Conservation (phyloP, 2,329 filamentous ascomycete species). For the Cyclaneusma minus region DNA sequence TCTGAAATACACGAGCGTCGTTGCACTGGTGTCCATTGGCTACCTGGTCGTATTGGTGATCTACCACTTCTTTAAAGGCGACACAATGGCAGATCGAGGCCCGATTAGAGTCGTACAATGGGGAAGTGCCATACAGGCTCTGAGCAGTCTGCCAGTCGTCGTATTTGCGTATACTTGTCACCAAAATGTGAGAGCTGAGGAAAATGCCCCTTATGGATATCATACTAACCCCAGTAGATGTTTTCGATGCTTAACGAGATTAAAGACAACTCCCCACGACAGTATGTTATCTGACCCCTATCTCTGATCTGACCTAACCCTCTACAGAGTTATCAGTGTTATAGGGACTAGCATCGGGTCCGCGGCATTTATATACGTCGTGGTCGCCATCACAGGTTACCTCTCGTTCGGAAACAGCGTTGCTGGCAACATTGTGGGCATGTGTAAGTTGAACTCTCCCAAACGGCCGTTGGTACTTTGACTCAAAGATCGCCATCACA, state of each 20-base stretch:
- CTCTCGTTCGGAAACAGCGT: slow-evolving; percentile 87
- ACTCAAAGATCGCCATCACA: slow-evolving; percentile 16
- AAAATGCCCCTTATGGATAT: slow-evolving; percentile 1
- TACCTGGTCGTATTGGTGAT: slow-evolving; percentile 89
- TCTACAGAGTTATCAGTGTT: slow-evolving; percentile 54
- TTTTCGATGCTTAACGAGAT: slow-evolving; percentile 98
- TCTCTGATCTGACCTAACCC: slow-evolving; percentile 2
- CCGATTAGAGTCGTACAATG: slow-evolving; percentile 63
- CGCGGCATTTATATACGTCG: slow-evolving; percentile 71
- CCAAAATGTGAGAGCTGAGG: slow-evolving; percentile 56
- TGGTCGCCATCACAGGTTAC: slow-evolving; percentile 91
- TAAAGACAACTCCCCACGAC: slow-evolving; percentile 58
- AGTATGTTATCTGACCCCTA: slow-evolving; percentile 13
- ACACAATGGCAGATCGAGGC: slow-evolving; percentile 59
- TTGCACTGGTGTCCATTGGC: slow-evolving; percentile 82
- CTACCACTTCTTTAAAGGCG: slow-evolving; percentile 71
- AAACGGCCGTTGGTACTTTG: too few species aligned
- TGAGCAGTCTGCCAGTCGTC: slow-evolving; percentile 84
- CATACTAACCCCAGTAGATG: slow-evolving; percentile 48
- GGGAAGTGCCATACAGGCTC: slow-evolving; percentile 60
- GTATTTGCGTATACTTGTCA: slow-evolving; percentile 99
- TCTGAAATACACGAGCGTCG: slow-evolving; percentile 88
- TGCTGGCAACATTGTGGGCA: slow-evolving; percentile 81
- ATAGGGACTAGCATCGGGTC: slow-evolving; percentile 74
- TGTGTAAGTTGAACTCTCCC: slow-evolving; percentile 46